Conservation (phyloP, 2,329 filamentous ascomycete genomes). For the Cryphonectria naterciae region DNA sequence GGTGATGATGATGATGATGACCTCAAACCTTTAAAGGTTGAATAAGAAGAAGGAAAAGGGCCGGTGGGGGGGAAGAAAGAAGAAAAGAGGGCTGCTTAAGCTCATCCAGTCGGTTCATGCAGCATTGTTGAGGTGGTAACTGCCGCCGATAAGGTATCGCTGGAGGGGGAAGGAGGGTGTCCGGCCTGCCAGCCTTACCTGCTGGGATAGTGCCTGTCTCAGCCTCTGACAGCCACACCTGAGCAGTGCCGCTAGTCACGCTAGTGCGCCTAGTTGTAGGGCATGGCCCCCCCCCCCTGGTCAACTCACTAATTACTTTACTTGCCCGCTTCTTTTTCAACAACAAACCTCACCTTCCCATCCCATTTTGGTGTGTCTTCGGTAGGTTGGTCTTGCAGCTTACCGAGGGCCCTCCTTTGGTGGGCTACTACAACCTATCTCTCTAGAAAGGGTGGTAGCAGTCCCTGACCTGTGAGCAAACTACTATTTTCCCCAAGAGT, state of each 20-base stretch:
- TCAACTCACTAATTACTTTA: neutral
- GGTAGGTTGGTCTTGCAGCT: neutral
- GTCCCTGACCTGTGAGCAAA: too few relatives aligned
- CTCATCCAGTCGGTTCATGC: neutral
- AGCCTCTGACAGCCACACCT: constrained; percentile 6
- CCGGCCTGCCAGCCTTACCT: constrained; percentile 2
- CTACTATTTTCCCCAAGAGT: too few relatives aligned
- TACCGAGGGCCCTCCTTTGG: neutral
- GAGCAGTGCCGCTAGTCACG: neutral
- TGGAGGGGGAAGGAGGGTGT: neutral
- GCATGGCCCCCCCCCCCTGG: neutral
- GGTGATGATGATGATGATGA: neutral
- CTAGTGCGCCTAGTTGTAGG: neutral
- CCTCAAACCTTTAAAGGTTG: neutral
- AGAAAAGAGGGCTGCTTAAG: neutral
- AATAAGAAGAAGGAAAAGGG: neutral
- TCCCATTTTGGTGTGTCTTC: neutral
- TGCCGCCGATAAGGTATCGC: neutral
- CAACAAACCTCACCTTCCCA: neutral
- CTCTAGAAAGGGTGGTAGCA: too few relatives aligned
- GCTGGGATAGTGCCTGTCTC: neutral
- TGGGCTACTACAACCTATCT: too few relatives aligned
- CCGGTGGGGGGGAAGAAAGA: neutral
- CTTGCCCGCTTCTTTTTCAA: neutral
- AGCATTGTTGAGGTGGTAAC: neutral